Evolutionary conservation across 768 basidiomycete species (phyloP), one percentile per base, ranked within the genome.

Genomic region (Clitopilus passeckerianus): DNA sequence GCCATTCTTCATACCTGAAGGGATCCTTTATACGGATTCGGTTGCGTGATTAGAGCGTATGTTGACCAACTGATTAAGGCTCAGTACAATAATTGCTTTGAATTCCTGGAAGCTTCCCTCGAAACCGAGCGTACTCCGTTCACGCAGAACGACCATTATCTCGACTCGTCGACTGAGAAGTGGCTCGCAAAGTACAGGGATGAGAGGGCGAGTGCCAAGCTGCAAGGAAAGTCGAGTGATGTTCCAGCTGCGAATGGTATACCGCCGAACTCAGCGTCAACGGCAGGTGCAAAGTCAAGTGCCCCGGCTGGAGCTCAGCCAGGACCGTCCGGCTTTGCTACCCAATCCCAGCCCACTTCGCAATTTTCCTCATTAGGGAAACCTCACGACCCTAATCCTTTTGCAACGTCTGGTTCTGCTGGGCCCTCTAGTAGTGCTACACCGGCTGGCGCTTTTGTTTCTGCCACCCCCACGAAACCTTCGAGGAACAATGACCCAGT

Each of bases 71-170:
- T 69, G 6, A 57, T 66, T 30, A 34, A 57, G 10, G 43, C 58
- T 12, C 69, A 70, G 22, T 53, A 62, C 6, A 41, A 12, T 4
- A 43, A 22, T 15, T 71, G 68, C 55, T 61, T 57, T 0, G 7
- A 35, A 7, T 60, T 68, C 20, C 54, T 81, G 23, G 60, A 60
- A 22, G 63, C 68, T 22, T 67, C 68, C 5, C 56, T 80, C 12
- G 62, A 58, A 9, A 57, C 73, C 6, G 82, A 82, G 65, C 46
- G 24, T 1, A 41, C 56, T 1, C 79, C 76, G 1, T 79, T 68
- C 67, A 79, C 78, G 5, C 75, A 74, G 61, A 80, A 79, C 57
- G 59, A 58, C 8, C 76, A 75, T 57, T 78, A 77, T 60, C 66
- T 74, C 18, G 41, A 66, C 12, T 60, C 65, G 5, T 61, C 60